Evolutionary conservation across 2,329 filamentous ascomycete species (phyloP).

Genomic region (Elsinoe fawcettii): DNA sequence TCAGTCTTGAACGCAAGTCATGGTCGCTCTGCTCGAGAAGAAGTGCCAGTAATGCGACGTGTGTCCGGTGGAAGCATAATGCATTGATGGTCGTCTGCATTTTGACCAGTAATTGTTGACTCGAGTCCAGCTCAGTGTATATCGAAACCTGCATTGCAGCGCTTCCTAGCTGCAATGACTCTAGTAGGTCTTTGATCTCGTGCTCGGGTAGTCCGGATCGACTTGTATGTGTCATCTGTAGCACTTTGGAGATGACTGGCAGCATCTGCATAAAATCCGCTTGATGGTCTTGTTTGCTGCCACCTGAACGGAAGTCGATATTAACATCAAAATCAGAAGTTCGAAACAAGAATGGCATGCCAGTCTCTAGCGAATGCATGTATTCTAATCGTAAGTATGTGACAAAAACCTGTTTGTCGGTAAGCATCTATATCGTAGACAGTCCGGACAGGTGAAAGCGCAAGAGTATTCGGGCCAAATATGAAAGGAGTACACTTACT

Average conservation of each 20-base stretch:
- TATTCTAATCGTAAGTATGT: slow-evolving; percentile 3
- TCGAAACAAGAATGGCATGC: slow-evolving; percentile 6
- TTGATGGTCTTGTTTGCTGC: neutral
- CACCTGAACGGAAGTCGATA: neutral
- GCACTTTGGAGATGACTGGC: neutral
- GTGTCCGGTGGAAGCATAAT: neutral
- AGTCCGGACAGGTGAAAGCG: neutral
- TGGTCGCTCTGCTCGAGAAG: neutral
- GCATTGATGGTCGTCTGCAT: neutral
- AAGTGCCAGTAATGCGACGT: slow-evolving; percentile 3
- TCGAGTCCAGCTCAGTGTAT: neutral
- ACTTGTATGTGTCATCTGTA: neutral
- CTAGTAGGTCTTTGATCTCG: neutral
- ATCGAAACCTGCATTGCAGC: neutral
- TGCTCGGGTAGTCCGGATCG: neutral
- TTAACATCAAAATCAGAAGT: slow-evolving; percentile 2
- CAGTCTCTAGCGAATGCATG: neutral
- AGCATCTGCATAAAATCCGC: slow-evolving; percentile 11
- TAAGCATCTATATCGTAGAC: neutral
- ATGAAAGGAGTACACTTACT: neutral
- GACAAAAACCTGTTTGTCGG: neutral
- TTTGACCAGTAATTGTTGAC: neutral
- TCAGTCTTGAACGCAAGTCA: neutral
- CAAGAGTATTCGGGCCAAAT: too few species aligned
- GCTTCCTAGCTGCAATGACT: neutral